Evolutionary conservation across 2,329 filamentous ascomycete species (phyloP), one percentile per base, ranked within the genome.

Genomic region (Alternaria postmessia): DNA sequence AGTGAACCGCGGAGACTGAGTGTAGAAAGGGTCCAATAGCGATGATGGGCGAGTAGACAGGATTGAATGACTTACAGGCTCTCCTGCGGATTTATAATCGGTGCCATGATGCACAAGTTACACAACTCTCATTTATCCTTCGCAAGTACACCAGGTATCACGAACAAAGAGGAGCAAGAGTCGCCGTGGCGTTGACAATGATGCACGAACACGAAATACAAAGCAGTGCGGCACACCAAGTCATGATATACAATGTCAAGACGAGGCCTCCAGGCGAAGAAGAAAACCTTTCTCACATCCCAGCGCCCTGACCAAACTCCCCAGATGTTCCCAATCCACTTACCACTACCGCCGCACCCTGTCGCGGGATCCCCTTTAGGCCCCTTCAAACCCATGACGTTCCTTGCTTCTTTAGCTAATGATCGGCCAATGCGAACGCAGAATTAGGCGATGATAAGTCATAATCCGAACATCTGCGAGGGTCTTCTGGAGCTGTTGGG

Each of bases 11-110:
- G 46, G 46, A 49, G 32, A 49, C 32, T 24, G 46, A 11, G 20
- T 49, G 34, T 26, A 20, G 30, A 49, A 36, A 16, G 32, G 46
- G 46, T 38, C 12, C 20, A 14, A 24, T 14, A 14, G 22, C 12
- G 16, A 24, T 20, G 34, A 7, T 36, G 5, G 46, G 46, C 46
- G 30, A 49, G 46, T 49, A 49, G 46, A 26, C 32, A 24, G 20
- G 20, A 9, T 11, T 14, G 20, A 16, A 20, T 11, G 36, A 61
- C 61, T 57, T 58, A 62, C 61, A 62, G 28, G 54, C 61, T 64
- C 52, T 64, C 61, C 20, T 64, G 59, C 11, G 58, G 54, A 28
- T 58, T 36, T 9, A 56, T 49, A 11, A 55, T 61, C 30, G 58
- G 51, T 24, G 42, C 58, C 61, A 61, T 63, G 12, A 43, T 49